phyloP scores from a whole-genome alignment of 2,329 filamentous ascomycete genomes.

The Alternaria tenuissima region DNA sequence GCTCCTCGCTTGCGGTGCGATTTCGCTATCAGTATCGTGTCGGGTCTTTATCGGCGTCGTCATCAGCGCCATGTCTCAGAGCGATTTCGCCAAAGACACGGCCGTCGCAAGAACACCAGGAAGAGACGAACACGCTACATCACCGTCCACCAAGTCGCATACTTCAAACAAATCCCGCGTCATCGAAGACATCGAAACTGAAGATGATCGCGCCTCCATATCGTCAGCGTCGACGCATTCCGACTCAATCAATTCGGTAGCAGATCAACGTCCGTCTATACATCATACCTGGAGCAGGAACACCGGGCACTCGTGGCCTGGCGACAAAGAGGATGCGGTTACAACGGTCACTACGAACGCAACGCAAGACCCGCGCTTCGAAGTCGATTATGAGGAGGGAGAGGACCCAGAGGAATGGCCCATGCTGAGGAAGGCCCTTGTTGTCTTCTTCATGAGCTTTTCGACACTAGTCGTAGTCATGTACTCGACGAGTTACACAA shows the following conservation, averaged over 20 bases:
- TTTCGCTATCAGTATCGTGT: slow-evolving; percentile 9
- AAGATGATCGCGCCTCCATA: slow-evolving; percentile 31
- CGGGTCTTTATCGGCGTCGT: slow-evolving; percentile 1
- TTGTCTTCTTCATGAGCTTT: slow-evolving; percentile 65
- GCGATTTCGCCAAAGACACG: slow-evolving; percentile 20
- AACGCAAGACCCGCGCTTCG: slow-evolving; percentile 66
- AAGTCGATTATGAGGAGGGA: slow-evolving; percentile 70
- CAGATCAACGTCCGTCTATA: slow-evolving; percentile 36
- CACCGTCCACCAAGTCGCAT: slow-evolving; percentile 5
- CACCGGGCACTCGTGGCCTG: slow-evolving; percentile 39
- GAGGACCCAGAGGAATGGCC: slow-evolving; percentile 76
- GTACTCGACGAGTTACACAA: slow-evolving; percentile 81
- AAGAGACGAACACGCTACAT: background rate
- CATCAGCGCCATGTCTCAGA: slow-evolving; percentile 16
- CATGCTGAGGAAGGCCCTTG: slow-evolving; percentile 63
- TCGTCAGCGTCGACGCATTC: slow-evolving; percentile 38
- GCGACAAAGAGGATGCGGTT: slow-evolving; percentile 36
- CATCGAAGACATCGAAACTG: slow-evolving; percentile 15
- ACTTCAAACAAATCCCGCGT: slow-evolving; percentile 12
- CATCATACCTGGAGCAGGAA: slow-evolving; percentile 48
- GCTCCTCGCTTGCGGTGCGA: background rate
- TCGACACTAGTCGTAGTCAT: slow-evolving; percentile 61
- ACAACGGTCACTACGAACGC: slow-evolving; percentile 47
- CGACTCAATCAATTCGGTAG: slow-evolving; percentile 25
- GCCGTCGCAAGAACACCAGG: slow-evolving; percentile 5